Conservation (phyloP, 2,329 filamentous ascomycete genomes). For the Trichophyton simii region DNA sequence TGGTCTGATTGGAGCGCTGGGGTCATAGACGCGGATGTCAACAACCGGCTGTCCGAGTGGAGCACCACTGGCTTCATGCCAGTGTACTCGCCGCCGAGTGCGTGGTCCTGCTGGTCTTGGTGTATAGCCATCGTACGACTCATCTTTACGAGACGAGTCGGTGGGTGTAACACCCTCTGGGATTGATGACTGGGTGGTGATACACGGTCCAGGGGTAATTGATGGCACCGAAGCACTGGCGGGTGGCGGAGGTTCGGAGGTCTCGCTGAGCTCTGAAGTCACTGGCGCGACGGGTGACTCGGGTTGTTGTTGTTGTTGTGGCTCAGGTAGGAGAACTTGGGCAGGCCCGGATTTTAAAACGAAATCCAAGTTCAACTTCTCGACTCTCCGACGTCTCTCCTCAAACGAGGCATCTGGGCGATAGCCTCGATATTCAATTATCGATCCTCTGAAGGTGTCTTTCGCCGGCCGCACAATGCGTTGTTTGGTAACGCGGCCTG, state of each 20-base stretch:
- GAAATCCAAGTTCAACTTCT: slow-evolving; percentile 1
- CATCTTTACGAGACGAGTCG: neutral
- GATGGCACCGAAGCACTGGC: neutral
- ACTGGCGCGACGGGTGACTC: neutral
- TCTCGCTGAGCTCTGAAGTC: neutral
- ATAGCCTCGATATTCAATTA: neutral
- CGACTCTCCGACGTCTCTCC: neutral
- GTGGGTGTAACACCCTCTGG: neutral
- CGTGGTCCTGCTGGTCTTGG: neutral
- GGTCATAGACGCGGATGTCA: slow-evolving; percentile 10
- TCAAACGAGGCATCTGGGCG: neutral
- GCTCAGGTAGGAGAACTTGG: neutral
- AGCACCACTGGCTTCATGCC: slow-evolving; percentile 6
- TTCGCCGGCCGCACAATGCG: neutral
- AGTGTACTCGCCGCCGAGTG: slow-evolving; percentile 1
- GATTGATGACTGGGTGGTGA: neutral
- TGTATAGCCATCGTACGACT: slow-evolving; percentile 1
- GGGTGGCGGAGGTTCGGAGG: neutral
- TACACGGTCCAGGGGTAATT: neutral
- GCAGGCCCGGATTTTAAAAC: neutral
- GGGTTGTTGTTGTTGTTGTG: neutral
- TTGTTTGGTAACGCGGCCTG: slow-evolving; percentile 5
- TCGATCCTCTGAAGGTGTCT: neutral
- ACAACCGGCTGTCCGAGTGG: slow-evolving; percentile 12
- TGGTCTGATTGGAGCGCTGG: slow-evolving; percentile 7